Evolutionary conservation across 768 basidiomycete species (phyloP), one percentile per base, ranked within the genome.

Genomic region (Pleurotus sapidus): DNA sequence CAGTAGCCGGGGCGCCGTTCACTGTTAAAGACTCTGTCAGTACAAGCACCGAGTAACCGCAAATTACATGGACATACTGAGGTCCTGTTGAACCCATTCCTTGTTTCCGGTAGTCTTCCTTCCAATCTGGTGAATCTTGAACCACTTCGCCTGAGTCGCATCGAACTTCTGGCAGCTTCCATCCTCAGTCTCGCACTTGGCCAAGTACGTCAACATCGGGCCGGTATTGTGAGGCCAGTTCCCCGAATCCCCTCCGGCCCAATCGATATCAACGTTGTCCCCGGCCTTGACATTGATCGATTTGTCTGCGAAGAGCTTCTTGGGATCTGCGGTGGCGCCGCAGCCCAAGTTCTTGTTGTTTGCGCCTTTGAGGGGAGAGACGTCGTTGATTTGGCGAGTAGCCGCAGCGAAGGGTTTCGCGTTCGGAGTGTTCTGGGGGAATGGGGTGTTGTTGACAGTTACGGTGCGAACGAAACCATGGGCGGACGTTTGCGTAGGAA

Each of bases 201-300:
- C 79, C 80, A 92, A 78, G 66, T 92, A 92, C 34, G 87, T 89
- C 71, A 91, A 72, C 72, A 89, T 72, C 5, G 88, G 89, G 3
- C 88, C 89, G 14, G 72, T 83, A 57, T 87, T 72, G 62, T 89
- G 82, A 0, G 74, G 75, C 82, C 79, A 82, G 24, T 49, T 49
- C 23, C 23, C 30, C 7, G n/a, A n/a, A 45, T 45, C 42, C n/a
- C 42, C 81, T 47, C 73, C 83, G 14, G 60, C 67, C 88, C 88
- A 90, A 59, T 76, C 67, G 61, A 89, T 80, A 5, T 73, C 70
- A 14, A 89, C 56, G 0, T 61, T 59, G 67, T 82, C 83, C 5
- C 86, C 87, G 1, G 88, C 84, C 56, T 83, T 84, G 15, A 81
- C 87, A 46, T 77, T 63, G 4, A 78, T 84, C 48, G 83, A 75